Evolutionary conservation across 306 rosid genomes (phyloP), one percentile per base, ranked within the genome.

Genomic region (Cicer chorassanicum): DNA sequence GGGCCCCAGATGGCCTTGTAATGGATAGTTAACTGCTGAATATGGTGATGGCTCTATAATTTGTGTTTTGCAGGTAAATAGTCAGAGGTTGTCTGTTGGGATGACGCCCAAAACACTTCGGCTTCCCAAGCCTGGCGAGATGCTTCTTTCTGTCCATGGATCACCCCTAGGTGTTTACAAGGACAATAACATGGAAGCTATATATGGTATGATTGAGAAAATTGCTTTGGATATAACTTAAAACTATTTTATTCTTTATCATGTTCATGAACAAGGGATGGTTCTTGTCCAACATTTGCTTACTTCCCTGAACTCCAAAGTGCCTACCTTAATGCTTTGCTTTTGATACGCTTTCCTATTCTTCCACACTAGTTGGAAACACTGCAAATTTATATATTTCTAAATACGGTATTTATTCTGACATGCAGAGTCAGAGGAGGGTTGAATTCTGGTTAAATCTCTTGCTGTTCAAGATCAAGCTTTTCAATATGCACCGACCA

Each of bases 121-220:
- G 83, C 77, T 80, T 39, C 98, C 97, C 40, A 91, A 90, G 81
- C 91, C 87, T 34, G 97, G 98, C 8, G 98, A 94, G 90, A 85
- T 89, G 72, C 95, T 94, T 79, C 83, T 94, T 68, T 94, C 96
- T 48, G 91, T 94, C 54, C 95, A 84, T 78, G 97, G 97, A 74
- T 91, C 99, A 40, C 99, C 95, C 45, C 92, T 90, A 56, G 96
- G 97, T 43, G 89, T 90, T 83, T 94, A 38, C 86, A 89, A 82
- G 85, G 98, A 91, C 68, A 87, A 91, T 63, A 89, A 89, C 89
- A 89, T 94, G 98, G 96, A 89, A 87, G 90, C 98, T 63, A 89
- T 93, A 77, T 50, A 82, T 21, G 96, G 98, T 93, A 88, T 44
- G 72, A 21, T 66, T 19, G 7, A 9, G 80, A 62, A 53, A 65